Base-by-base conservation (phyloP, 768 basidiomycete species). In the Xerocomus brunneocitrinus region DNA sequence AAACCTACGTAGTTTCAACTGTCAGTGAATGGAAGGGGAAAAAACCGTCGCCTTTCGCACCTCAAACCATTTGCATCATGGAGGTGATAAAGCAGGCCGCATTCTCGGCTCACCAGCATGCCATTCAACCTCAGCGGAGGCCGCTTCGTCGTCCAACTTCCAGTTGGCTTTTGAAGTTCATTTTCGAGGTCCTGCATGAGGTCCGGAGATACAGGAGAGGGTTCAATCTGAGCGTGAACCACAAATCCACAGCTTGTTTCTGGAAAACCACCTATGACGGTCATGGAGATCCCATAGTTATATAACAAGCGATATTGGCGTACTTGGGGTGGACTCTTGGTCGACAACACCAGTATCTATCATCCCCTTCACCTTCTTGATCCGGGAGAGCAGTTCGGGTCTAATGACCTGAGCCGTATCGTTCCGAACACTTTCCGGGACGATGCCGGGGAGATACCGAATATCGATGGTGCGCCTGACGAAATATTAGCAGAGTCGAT, bases 41-140 rank as follows among this genome's bases (percentile, higher is more conserved):
- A 31, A 32, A 55, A 35, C 8, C 0, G 31, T 38, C n/a, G n/a
- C 8, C 1, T 12, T 9, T 49, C 75, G 24, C 56, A 89, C 86
- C 87, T 79, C 47, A 94, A 64, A 0, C 91, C 91, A 41, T 82
- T 76, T 0, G 84, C 81, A 24, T 84, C 79, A 27, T 75, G 75
- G 4, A 91, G 62, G 53, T 85, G 84, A 47, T 84, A 83, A 36
- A 91, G 67, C 36, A 92, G 69, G 3, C 89, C 93, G 63, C 93
- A 95, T 55, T 89, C 81, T 61, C 80, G 81, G 65, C 92, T 94
- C 44, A 94, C 62, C 1, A 92, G 65, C 7, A 94, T 71, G 8
- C 82, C 87, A 47, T 78, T 80, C 41, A 91, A 62, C 3, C 73
- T 73, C 49, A 89, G 65, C 32, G 77, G 79, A 3, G 87, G 87